phyloP scores from a whole-genome alignment of 352 stramenopile genomes.

The Globisporangium carolinianum region DNA sequence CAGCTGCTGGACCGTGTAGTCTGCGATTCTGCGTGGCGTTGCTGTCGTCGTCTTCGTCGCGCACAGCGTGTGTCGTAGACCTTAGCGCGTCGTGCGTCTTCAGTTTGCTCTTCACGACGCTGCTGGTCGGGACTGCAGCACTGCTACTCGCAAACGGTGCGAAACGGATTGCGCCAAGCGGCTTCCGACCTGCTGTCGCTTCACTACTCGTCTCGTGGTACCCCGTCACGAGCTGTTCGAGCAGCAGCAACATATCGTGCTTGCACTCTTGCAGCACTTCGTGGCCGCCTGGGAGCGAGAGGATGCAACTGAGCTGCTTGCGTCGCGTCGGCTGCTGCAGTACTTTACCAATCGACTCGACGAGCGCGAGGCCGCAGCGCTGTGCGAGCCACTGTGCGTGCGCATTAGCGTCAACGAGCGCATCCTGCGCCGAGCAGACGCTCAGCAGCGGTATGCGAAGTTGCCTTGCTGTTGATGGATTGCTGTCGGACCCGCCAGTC shows the following conservation, averaged over 20 bases:
- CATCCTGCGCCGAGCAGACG: conserved; percentile 85
- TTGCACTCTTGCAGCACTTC: conserved; percentile 93
- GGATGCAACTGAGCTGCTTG: conserved; percentile 27
- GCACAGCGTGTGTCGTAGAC: background rate
- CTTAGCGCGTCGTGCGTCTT: background rate
- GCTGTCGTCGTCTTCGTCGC: conserved; percentile 5
- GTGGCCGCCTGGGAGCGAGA: conserved; percentile 90
- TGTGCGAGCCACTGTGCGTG: conserved; percentile 79
- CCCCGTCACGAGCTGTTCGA: conserved; percentile 92
- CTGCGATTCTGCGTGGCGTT: background rate
- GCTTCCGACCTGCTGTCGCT: conserved; percentile 3
- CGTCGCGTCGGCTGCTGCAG: conserved; percentile 18
- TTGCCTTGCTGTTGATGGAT: conserved; percentile 12
- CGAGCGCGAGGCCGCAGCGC: conserved; percentile 37
- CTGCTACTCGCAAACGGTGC: background rate
- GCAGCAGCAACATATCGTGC: conserved; percentile 65
- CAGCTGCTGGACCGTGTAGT: background rate
- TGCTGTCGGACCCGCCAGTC: too few species aligned
- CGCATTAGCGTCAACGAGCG: conserved; percentile 69
- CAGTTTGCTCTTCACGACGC: background rate
- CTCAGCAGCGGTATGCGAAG: conserved; percentile 81
- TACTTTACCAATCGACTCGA: conserved; percentile 79
- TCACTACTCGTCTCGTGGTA: conserved; percentile 90
- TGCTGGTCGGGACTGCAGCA: background rate
- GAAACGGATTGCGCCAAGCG: background rate